Base-by-base conservation (phyloP, 179 eudicot species). In the Silene coronaria region DNA sequence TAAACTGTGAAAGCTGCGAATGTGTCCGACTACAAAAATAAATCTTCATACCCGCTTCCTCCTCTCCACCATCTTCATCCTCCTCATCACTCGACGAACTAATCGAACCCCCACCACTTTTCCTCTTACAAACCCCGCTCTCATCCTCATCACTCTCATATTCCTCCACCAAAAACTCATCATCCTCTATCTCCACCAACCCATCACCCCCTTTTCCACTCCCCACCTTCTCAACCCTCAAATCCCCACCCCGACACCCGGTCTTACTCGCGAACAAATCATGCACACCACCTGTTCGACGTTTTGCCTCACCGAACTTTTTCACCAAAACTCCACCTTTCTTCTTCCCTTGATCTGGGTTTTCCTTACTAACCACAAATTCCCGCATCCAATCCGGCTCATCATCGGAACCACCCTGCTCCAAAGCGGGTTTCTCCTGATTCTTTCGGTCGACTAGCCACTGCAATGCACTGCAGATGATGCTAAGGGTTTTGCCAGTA, bases 1-100 rank as follows among this genome's bases (percentile, higher is more conserved):
- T 73, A 78, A 94, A 94, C 87, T 94, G 98, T 0, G 94, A 90
- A 76, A 94, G 90, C 86, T 94, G 98, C n/a, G 98, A 94, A 88
- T 94, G 98, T 3, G 98, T 94, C 66, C 98, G 77, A 72, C 98
- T 94, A 75, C 96, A 92, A 64, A 94, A 94, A 62, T 88, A 94
- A 65, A 94, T 84, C 86, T 88, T 94, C 68, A 90, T 71, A 6
- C 78, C 73, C 30, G 84, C 85, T 79, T 86, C 85, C 6, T 79
- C 91, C 66, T 82, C 91, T 51, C 60, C 87, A 42, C 76, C 76
- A 11, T 86, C 85, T 74, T 84, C 82, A 36, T 84, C 91, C 53
- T 73, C 87, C 8, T 79, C 84, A 26, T 87, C 98, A 74, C 93
- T 91, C 17, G 98, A 91, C 12, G 91, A 90, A 77, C 85, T 80